These are phyloP conservation scores for Pestalotiopsis sp. DNA, from an alignment of 2,329 filamentous ascomycete species.

Conservation along the genomic window DNA sequence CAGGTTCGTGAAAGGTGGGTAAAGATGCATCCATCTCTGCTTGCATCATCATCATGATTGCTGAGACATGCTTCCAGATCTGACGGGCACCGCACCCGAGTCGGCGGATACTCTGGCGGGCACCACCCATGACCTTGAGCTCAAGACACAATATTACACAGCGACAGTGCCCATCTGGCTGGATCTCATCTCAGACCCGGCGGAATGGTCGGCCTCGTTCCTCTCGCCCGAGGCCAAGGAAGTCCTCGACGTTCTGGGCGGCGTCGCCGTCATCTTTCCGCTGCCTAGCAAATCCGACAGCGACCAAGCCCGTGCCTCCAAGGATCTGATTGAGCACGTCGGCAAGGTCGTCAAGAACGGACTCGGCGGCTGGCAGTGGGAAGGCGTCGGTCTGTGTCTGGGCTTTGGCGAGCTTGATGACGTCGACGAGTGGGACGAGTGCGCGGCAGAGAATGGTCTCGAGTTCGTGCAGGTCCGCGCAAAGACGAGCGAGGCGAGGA, in stretches of 20 bases:
- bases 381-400: conserved; percentile 63
- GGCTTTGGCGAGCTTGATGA: conserved; percentile 51
- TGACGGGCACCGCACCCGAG: conserved; percentile 51
- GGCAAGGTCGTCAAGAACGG: conserved; percentile 58
- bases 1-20: conserved; percentile 55
- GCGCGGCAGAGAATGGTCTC: conserved; percentile 57
- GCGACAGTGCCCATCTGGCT: conserved; percentile 67
- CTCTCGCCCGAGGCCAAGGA: conserved; percentile 63
- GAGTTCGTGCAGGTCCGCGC: conserved; percentile 63
- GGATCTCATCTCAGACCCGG: conserved; percentile 56
- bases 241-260: conserved; percentile 64
- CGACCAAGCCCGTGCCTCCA: conserved; percentile 28
- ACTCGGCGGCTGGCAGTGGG: conserved; percentile 65
- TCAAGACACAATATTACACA: conserved; percentile 65
- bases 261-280: conserved; percentile 57
- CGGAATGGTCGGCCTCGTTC: conserved; percentile 61
- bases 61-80: conserved; percentile 39
- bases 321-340: conserved; percentile 52
- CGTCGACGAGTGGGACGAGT: conserved; percentile 63
- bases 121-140: conserved; percentile 55
- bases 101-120: conserved; percentile 55
- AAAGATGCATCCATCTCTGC: neutral
- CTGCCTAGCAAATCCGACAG: conserved; percentile 34
- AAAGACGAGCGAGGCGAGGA: conserved; percentile 42
- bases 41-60: neutral